phyloP scores from a whole-genome alignment of 805 yeast genomes.

The Pichia paraexigua region DNA sequence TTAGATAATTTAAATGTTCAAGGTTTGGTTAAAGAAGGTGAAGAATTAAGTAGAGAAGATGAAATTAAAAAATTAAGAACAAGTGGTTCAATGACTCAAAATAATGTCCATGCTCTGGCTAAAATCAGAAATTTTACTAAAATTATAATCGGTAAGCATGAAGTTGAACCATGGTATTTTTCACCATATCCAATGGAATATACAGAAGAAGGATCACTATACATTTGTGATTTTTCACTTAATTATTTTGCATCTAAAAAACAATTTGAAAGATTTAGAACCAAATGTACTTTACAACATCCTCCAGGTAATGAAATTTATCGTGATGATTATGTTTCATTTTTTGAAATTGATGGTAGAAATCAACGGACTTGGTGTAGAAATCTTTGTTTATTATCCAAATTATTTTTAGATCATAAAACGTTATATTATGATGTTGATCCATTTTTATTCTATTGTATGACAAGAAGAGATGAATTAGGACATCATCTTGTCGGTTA shows the following conservation, averaged over 20 bases:
- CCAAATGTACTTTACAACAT: conserved; percentile 81
- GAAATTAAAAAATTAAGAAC: conserved; percentile 89
- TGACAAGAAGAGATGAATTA: conserved; percentile 81
- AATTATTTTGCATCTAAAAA: conserved; percentile 82
- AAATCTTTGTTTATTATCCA: conserved; percentile 82
- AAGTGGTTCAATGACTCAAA: conserved; percentile 96
- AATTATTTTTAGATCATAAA: conserved; percentile 89
- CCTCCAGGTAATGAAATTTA: conserved; percentile 99
- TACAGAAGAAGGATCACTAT: conserved; percentile 76
- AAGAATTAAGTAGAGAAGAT: conserved; percentile 76
- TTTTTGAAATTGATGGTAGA: conserved; percentile 96
- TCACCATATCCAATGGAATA: conserved; percentile 94
- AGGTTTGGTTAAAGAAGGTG: conserved; percentile 57
- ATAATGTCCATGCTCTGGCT: conserved; percentile 72
- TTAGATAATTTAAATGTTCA: conserved; percentile 80
- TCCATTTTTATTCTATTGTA: conserved; percentile 91
- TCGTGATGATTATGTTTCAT: conserved; percentile 85
- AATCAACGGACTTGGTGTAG: conserved; percentile 97
- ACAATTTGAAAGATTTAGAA: conserved; percentile 87
- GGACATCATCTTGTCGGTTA: conserved; percentile 97
- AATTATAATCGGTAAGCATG: conserved; percentile 80
- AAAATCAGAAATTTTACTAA: conserved; percentile 76
- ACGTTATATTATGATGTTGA: conserved; percentile 96
- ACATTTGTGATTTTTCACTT: conserved; percentile 85
- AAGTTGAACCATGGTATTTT: conserved; percentile 98